Evolutionary conservation across 1,139 yeast species (phyloP).

Genomic region (Spencermartinsiella ligniputridi): DNA sequence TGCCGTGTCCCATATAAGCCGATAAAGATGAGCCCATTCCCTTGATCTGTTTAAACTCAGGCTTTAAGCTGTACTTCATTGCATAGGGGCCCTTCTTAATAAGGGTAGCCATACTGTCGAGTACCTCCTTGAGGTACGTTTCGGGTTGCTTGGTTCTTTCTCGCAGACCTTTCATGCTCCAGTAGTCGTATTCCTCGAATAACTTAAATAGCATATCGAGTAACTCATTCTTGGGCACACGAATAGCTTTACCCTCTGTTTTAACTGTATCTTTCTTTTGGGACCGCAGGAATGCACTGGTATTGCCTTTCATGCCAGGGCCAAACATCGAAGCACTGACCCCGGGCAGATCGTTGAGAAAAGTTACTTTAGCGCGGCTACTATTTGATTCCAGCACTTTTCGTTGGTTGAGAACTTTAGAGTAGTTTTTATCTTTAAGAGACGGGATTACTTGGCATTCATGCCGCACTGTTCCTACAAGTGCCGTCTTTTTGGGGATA

Average conservation of each 20-base stretch:
- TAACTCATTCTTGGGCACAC: constrained; percentile 91
- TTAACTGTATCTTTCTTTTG: constrained; percentile 38
- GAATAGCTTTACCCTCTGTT: constrained; percentile 80
- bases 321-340: constrained; percentile 77
- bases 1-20: constrained; percentile 24
- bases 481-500: constrained; percentile 61
- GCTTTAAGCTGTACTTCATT: constrained; percentile 80
- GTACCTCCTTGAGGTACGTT: constrained; percentile 80
- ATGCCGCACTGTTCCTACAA: constrained; percentile 84
- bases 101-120: constrained; percentile 83
- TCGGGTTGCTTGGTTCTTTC: constrained; percentile 97
- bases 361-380: constrained; percentile 68
- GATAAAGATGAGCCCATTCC: constrained; percentile 40
- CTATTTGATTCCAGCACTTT: constrained; percentile 40
- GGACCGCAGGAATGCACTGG: constrained; percentile 31
- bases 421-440: constrained; percentile 64
- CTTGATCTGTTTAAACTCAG: constrained; percentile 62
- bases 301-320: constrained; percentile 55
- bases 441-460: constrained; percentile 89
- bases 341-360: constrained; percentile 81
- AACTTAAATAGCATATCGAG: constrained; percentile 82
- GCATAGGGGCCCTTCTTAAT: constrained; percentile 97
- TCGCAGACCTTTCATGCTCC: constrained; percentile 92
- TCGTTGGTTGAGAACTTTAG: constrained; percentile 53
- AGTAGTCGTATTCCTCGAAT: constrained; percentile 92